phyloP scores from a whole-genome alignment of 345 rosid species.

The Heritiera fomes region DNA sequence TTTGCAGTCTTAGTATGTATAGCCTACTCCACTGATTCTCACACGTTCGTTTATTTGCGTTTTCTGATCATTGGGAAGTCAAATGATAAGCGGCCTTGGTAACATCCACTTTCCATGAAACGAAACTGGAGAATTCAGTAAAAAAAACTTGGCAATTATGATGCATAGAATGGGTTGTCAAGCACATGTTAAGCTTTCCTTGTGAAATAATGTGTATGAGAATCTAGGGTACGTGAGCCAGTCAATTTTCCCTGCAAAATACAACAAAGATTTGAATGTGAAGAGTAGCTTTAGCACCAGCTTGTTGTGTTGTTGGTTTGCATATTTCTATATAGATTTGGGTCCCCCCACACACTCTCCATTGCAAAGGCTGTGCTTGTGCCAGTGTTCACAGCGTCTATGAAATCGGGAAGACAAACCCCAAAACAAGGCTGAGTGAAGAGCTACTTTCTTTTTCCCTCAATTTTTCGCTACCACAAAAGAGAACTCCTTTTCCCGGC shows the following conservation, averaged over 20 bases:
- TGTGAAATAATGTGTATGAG: conserved; percentile 17
- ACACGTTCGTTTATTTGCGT: background rate
- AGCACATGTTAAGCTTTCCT: conserved; percentile 20
- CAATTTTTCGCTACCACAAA: conserved; percentile 30
- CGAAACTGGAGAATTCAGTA: background rate
- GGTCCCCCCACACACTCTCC: conserved; percentile 41
- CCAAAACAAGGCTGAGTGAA: conserved; percentile 19
- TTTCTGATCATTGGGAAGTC: background rate
- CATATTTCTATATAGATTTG: conserved; percentile 45
- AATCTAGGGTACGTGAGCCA: conserved; percentile 26
- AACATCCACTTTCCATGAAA: background rate
- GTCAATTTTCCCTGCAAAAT: conserved; percentile 19
- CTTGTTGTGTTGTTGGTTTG: conserved; percentile 39
- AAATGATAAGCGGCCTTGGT: conserved; percentile 4
- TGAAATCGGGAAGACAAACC: conserved; percentile 32
- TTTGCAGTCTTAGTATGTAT: background rate
- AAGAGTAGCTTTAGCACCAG: conserved; percentile 37
- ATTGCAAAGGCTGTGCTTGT: conserved; percentile 25
- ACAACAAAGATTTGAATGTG: conserved; percentile 39
- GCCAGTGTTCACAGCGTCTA: conserved; percentile 30
- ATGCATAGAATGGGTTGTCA: conserved; percentile 21
- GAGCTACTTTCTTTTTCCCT: conserved; percentile 17
- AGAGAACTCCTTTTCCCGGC: conserved; percentile 24
- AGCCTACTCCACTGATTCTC: background rate
- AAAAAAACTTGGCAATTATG: background rate